These are phyloP conservation scores for Rhodotorula diobovata DNA, from an alignment of 768 basidiomycete genomes.

Conservation along the genomic window DNA sequence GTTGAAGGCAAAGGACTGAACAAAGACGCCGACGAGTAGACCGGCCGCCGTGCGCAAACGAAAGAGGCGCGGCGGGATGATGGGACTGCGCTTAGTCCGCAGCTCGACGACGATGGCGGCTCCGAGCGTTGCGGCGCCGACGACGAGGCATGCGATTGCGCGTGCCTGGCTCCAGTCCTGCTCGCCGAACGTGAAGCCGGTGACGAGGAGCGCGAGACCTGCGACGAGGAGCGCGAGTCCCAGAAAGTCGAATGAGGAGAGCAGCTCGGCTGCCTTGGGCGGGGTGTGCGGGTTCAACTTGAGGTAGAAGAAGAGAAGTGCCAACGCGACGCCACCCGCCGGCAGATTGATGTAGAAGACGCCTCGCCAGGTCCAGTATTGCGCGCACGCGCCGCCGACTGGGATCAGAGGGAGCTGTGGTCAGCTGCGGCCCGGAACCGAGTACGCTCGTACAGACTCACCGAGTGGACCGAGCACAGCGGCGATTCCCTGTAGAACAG, in stretches of 20 bases:
- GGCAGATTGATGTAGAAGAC: constrained; percentile 45
- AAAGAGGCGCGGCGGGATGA: constrained; percentile 49
- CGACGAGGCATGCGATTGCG: constrained; percentile 37
- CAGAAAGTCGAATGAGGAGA: constrained; percentile 48
- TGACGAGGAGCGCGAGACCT: constrained; percentile 41
- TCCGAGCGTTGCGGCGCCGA: constrained; percentile 37
- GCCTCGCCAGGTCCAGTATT: background rate
- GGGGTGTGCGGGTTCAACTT: constrained; percentile 46
- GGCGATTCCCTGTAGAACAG: constrained; percentile 53
- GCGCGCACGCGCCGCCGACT: background rate
- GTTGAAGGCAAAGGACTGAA: constrained; percentile 40
- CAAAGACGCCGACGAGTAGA: constrained; percentile 34
- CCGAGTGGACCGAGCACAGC: constrained; percentile 68
- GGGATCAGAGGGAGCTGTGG: background rate
- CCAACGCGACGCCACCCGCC: constrained; percentile 45
- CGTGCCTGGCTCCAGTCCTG: constrained; percentile 28
- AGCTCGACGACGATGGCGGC: constrained; percentile 40
- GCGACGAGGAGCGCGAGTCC: constrained; percentile 37
- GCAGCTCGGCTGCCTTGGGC: constrained; percentile 40
- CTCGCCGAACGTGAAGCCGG: constrained; percentile 45
- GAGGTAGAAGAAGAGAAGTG: constrained; percentile 47
- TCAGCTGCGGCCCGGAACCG: constrained; percentile 62
- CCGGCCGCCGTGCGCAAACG: constrained; percentile 33
- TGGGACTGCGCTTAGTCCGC: constrained; percentile 47
- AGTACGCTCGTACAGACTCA: constrained; percentile 62